Evolutionary conservation across 768 basidiomycete genomes (phyloP), one percentile per base, ranked within the genome.

Genomic region (Hirschioporus abietinus): DNA sequence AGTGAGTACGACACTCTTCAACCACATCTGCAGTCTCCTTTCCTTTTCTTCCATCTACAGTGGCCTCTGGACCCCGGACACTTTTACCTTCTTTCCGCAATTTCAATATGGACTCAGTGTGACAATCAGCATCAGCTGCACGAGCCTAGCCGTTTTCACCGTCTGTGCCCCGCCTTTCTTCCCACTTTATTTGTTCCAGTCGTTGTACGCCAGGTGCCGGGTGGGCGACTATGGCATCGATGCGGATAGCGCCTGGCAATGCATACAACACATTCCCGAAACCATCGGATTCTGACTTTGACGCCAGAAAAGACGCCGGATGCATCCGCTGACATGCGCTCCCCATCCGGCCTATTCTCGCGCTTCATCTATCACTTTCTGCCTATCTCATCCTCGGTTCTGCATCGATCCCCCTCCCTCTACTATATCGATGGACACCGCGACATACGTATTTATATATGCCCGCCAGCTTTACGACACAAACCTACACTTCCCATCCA

Each of bases 141-240:
- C 42, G 42, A 52, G 42, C 42, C 42, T 52, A 20, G 12, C 42
- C 12, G 12, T 3, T 2, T 12, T 52, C 3, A 12, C 12, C 6
- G 12, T 15, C 42, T 15, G 20, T 10, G 6, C 4, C 1, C 42
- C 15, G 42, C 15, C 15, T 10, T n/a, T 20, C 20, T 52, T 52
- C 12, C 42, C 15, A 15, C 42, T 30, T 30, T 8, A 52, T 15
- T 52, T 20, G 12, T 15, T 12, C 5, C 42, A 12, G 42, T 15
- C 42, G 5, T 15, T 12, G 42, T 64, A 67, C 65, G 65, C 64
- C 64, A 64, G 64, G 64, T 65, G 61, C 36, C 35, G 63, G 63
- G 10, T 10, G 20, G 10, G 35, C 58, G 8, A 24, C 17, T 67
- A 65, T 52, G 1, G 34, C 67, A 65, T 64, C 64, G 67, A 15